Percentiles rank a stretch among this genome's conserved stretches.
phyloP scores from a whole-genome alignment of 306 rosid species.

The Prunus dulcis region DNA sequence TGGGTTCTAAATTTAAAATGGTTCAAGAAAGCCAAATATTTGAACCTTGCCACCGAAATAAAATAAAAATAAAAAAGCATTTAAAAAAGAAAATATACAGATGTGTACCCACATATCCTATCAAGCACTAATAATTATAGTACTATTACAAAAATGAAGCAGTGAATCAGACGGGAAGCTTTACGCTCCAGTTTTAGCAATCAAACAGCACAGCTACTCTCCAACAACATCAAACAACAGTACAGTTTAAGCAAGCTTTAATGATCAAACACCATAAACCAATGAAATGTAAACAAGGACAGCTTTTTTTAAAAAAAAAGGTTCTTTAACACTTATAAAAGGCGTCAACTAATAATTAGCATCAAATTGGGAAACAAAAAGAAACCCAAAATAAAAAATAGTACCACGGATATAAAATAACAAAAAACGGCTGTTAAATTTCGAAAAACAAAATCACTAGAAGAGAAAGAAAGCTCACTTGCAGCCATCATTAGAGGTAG shows the following conservation, averaged over 20 bases:
- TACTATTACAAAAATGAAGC: neutral
- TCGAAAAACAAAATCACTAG: neutral
- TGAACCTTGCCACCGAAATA: neutral
- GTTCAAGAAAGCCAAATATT: neutral
- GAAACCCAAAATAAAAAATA: neutral
- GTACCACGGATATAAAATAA: neutral
- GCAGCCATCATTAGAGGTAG: slow-evolving; percentile 84
- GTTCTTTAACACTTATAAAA: neutral
- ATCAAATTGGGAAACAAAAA: neutral
- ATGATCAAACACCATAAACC: neutral
- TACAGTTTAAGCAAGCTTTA: neutral
- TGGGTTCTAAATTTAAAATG: neutral
- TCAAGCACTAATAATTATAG: neutral
- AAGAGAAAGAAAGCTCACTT: slow-evolving; percentile 51
- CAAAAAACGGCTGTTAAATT: neutral
- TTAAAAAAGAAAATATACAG: neutral
- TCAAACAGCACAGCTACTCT: neutral
- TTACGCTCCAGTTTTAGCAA: neutral
- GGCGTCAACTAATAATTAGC: neutral
- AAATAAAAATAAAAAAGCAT: neutral
- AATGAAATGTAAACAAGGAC: neutral
- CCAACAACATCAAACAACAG: too few species aligned
- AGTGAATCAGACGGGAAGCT: neutral
- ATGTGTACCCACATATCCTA: neutral
- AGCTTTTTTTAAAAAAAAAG: neutral